Base-by-base conservation (phyloP, 1,139 yeast species). In the Saccharomycopsis hybrid region DNA sequence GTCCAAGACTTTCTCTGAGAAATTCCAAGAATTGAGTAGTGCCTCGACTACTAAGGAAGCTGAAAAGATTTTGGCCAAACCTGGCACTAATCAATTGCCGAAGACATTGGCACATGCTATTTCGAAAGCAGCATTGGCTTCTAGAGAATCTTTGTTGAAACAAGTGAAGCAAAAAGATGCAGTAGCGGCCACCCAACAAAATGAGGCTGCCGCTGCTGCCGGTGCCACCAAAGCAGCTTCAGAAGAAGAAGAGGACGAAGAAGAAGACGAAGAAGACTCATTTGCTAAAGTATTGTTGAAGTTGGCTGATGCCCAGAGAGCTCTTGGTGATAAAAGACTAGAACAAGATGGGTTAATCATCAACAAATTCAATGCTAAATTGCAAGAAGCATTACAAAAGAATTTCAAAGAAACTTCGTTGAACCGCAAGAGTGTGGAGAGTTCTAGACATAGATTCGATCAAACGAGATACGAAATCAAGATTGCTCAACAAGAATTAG, bases 391-490 rank as follows among this genome's bases (percentile, higher is more conserved):
- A 35, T 69, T 85, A 57, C 70, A 77, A 55, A 71, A 72, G 51
- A 80, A 78, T 58, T 84, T 84, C 65, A 76, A 75, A 55, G 76
- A 77, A 60, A 83, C 83, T 32, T 71, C 73, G 54, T 77, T 74
- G 55, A 71, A 80, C 60, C 78, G 94, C 63, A 78, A 76, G 61
- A 75, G 73, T 54, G 95, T 85, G 30, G 86, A 84, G 62, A 70
- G 76, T 39, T 78, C 87, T 4, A 76, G 92, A 65, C 71, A 77
- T 51, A 81, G 76, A 54, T 83, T 85, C 62, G 94, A 85, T 64
- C 70, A 81, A n/a, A 66, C 80, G 57, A 74, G 92, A 64, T 70
- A 76, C 50, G 79, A 76, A 55, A 65, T 71, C 29, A 74, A 73
- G 58, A 31, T 65, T 8, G 61, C 62, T 38, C 72, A 67, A 54